These are phyloP conservation scores for Albugo candida DNA, from an alignment of 352 stramenopile genomes.

Conservation along the genomic window DNA sequence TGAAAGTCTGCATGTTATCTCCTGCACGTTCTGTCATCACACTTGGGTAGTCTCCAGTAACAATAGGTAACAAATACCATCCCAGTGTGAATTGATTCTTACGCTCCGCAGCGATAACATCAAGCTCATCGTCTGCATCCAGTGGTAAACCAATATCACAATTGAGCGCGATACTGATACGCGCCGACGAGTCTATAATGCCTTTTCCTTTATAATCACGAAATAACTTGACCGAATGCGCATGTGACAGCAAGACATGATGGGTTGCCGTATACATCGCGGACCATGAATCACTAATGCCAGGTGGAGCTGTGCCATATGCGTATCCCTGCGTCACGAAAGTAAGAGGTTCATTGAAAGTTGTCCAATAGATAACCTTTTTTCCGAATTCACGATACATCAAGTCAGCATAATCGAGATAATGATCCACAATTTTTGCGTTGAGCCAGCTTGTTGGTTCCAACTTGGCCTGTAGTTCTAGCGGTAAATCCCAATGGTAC, in stretches of 20 bases:
- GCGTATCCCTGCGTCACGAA: conserved; percentile 65
- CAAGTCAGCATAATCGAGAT: conserved; percentile 56
- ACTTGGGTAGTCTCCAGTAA: conserved; percentile 63
- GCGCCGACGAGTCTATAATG: conserved; percentile 22
- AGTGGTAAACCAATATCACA: conserved; percentile 37
- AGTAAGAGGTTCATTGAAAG: conserved; percentile 80
- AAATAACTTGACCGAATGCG: conserved; percentile 63
- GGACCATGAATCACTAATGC: conserved; percentile 12
- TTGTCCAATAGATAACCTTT: conserved; percentile 82
- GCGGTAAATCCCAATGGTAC: conserved; percentile 83
- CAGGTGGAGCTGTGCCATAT: conserved; percentile 21
- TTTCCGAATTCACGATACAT: conserved; percentile 77
- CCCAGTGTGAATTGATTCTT: conserved; percentile 63
- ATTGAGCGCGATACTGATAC: conserved; percentile 79
- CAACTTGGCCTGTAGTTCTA: conserved; percentile 37
- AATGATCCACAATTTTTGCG: conserved; percentile 14
- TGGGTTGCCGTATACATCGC: conserved; percentile 26
- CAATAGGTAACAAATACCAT: conserved; percentile 76
- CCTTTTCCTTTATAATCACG: conserved; percentile 8
- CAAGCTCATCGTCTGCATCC: conserved; percentile 19
- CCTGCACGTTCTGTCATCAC: conserved; percentile 48
- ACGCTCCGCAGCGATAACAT: conserved; percentile 29
- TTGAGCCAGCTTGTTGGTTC: conserved; percentile 28
- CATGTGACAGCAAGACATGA: conserved; percentile 78
- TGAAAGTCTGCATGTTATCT: conserved; percentile 60